These are phyloP conservation scores for Rutstroemia sp. DNA, from an alignment of 2,329 filamentous ascomycete genomes.

Conservation along the genomic window DNA sequence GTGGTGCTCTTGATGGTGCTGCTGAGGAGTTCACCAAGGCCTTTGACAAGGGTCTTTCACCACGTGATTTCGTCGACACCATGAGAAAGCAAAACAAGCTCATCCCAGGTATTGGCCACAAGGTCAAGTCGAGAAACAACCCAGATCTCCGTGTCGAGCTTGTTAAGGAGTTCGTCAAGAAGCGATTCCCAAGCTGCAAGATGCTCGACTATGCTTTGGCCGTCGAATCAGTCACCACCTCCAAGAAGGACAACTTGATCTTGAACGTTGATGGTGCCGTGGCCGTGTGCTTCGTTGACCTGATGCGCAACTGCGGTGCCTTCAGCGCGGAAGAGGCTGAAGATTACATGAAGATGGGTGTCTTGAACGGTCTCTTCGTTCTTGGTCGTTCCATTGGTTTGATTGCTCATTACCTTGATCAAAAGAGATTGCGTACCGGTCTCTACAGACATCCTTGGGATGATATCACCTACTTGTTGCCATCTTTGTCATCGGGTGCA, in stretches of 20 bases:
- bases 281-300: slow-evolving; percentile 96
- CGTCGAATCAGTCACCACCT: slow-evolving; percentile 95
- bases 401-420: slow-evolving; percentile 98
- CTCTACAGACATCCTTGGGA: slow-evolving; percentile 99
- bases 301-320: slow-evolving; percentile 94
- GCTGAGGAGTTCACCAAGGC: slow-evolving; percentile 98
- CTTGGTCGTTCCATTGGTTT: slow-evolving; percentile 95
- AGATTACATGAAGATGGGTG: slow-evolving; percentile 98
- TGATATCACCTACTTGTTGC: slow-evolving; percentile 92
- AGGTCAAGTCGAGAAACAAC: slow-evolving; percentile 99
- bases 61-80: slow-evolving; percentile 96
- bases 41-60: slow-evolving; percentile 95
- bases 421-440: slow-evolving; percentile 97
- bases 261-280: slow-evolving; percentile 98
- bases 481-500: slow-evolving; percentile 64
- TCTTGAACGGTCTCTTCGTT: slow-evolving; percentile 98
- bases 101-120: slow-evolving; percentile 97
- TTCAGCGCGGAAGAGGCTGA: slow-evolving; percentile 95
- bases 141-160: slow-evolving; percentile 98
- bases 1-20: slow-evolving; percentile 95
- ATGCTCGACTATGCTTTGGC: slow-evolving; percentile 97
- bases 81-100: slow-evolving; percentile 99
- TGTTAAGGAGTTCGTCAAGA: slow-evolving; percentile 96
- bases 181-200: slow-evolving; percentile 97
- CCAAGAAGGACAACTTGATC: slow-evolving; percentile 99